A percentile compares a stretch with the other conserved stretches of the same genome.
Evolutionary conservation across 352 stramenopile species (phyloP).

Genomic region (Pythium pectinolyticum): DNA sequence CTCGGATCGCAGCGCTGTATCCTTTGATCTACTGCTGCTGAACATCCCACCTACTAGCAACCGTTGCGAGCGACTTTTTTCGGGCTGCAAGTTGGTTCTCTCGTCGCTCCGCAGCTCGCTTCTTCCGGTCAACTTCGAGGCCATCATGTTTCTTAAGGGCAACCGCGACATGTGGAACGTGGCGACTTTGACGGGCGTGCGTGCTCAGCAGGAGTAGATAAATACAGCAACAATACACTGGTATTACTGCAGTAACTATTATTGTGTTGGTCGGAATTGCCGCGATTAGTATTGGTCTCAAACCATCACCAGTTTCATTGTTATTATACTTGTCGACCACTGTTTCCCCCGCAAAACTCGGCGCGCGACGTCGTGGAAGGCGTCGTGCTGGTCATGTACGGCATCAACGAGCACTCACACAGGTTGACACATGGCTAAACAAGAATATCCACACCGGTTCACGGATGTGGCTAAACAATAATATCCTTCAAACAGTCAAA

Average conservation of each 20-base stretch:
- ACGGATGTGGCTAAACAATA: too few relatives aligned
- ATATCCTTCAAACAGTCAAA: too few relatives aligned
- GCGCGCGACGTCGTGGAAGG: slow-evolving; percentile 32
- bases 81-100: slow-evolving; percentile 15
- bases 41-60: slow-evolving; percentile 11
- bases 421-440: slow-evolving; percentile 60
- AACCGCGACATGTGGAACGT: background rate
- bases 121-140: background rate
- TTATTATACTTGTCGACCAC: slow-evolving; percentile 62
- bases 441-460: too few relatives aligned
- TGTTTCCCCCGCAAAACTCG: slow-evolving; percentile 41
- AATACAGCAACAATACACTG: too few relatives aligned
- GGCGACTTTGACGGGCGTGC: background rate
- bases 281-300: too few relatives aligned
- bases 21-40: background rate
- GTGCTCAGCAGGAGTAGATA: background rate
- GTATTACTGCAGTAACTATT: too few relatives aligned
- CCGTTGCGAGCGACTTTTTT: slow-evolving; percentile 7
- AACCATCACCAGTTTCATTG: too few relatives aligned
- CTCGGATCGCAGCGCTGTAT: slow-evolving; percentile 10
- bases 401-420: slow-evolving; percentile 60
- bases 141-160: background rate
- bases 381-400: slow-evolving; percentile 63
- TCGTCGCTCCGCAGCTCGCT: background rate
- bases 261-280: too few relatives aligned